These are phyloP conservation scores for Phlebopus sp. DNA, from an alignment of 1,284 basidiomycete genomes.

Conservation along the genomic window DNA sequence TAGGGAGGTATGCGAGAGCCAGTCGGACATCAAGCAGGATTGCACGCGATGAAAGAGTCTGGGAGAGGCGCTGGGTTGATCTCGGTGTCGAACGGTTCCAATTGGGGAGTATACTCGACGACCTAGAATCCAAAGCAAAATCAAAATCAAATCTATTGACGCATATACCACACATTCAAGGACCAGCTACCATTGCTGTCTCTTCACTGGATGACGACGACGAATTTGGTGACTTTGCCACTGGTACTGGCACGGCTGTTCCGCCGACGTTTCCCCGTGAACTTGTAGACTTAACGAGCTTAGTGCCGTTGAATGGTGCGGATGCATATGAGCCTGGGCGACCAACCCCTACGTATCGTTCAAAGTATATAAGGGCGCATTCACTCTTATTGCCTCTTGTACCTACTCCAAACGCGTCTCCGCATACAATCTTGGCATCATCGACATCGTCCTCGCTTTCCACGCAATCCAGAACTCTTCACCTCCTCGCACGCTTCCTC, in stretches of 20 bases:
- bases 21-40: constrained; percentile 65
- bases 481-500: constrained; percentile 72
- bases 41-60: constrained; percentile 68
- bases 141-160: constrained; percentile 17
- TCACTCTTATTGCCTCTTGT: constrained; percentile 59
- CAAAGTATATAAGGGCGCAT: constrained; percentile 67
- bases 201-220: constrained; percentile 77
- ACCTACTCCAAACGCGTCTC: constrained; percentile 51
- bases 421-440: constrained; percentile 54
- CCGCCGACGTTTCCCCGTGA: constrained; percentile 31
- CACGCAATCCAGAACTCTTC: constrained; percentile 60
- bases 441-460: constrained; percentile 36
- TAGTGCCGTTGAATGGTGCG: constrained; percentile 8
- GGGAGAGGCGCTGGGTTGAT: constrained; percentile 68
- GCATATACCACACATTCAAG: constrained; percentile 4
- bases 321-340: constrained; percentile 20
- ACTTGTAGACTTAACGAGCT: constrained; percentile 21
- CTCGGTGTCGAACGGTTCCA: constrained; percentile 45
- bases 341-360: constrained; percentile 37
- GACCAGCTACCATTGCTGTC: constrained; percentile 56
- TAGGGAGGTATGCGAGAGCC: constrained; percentile 69
- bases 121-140: constrained; percentile 46
- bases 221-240: constrained; percentile 88
- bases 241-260: constrained; percentile 23
- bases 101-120: constrained; percentile 54